Evolutionary conservation across 2,329 filamentous ascomycete genomes (phyloP), one percentile per base, ranked within the genome.

Genomic region (Cordyceps farinosa): DNA sequence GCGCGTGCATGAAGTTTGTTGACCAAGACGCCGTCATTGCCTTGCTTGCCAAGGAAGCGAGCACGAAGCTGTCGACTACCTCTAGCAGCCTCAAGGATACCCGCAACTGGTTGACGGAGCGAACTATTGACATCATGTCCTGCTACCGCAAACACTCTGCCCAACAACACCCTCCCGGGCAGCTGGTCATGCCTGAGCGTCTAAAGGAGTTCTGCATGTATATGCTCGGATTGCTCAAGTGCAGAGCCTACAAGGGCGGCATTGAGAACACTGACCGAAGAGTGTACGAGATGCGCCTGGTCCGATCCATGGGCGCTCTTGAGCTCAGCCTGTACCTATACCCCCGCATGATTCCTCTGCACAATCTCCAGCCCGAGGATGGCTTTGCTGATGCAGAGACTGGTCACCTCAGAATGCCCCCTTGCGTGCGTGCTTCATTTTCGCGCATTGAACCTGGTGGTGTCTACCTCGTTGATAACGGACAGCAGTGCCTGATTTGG

Each of bases 171-270:
- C 94, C 95, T 9, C 91, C 93, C 1, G 91, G 92, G 5, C 93
- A 99, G 76, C 85, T 99, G 36, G 92, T 99, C 36, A 87, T 99
- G 77, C 95, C 95, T 0, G 95, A 99, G 77, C 91, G 94, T 68
- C 84, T 99, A 36, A 98, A 98, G 74, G 95, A 99, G 74, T 93
- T 97, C 70, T 88, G 90, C 71, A 98, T 99, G 92, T 98, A 95
- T 76, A 91, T 96, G 77, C 87, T 99, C 10, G 89, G 90, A 54
- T 80, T 98, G 67, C 79, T 96, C 73, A 99, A 99, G 76, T 93
- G 87, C 63, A 87, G 95, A 64, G 93, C 94, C 3, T 92, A 98
- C 79, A 98, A 98, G 80, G 90, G 91, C 58, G 94, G 94, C 64
- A 88, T 89, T 68, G 95, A 99, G 76, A 90, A 91, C 42, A 92